Percentiles rank a stretch among this genome's conserved stretches.
Conservation (phyloP, 306 rosid species). For the Castanea crenata region DNA sequence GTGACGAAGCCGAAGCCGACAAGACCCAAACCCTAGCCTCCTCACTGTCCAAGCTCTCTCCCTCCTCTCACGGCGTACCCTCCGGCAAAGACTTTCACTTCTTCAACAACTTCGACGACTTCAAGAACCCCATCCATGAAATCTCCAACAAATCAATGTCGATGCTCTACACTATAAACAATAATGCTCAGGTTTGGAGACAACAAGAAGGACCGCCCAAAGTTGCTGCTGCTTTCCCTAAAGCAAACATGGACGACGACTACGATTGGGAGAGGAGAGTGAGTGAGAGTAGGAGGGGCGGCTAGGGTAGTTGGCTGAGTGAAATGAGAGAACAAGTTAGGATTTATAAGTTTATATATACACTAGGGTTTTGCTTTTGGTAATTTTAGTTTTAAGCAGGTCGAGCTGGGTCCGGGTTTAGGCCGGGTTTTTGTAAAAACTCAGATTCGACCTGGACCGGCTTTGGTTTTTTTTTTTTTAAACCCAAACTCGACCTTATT, state of each 20-base stretch:
- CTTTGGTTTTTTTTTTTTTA: no score
- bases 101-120: slow-evolving; percentile 64
- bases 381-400: no score
- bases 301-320: no score
- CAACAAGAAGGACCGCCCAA: slow-evolving; percentile 1
- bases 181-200: slow-evolving; percentile 68
- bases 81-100: slow-evolving; percentile 64
- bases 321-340: no score
- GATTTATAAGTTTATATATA: no score
- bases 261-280: no score
- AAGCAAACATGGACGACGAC: slow-evolving; percentile 50
- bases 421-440: no score
- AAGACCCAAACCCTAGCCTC: slow-evolving; percentile 43
- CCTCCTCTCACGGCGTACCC: slow-evolving; percentile 61
- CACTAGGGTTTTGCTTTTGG: no score
- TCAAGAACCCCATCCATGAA: slow-evolving; percentile 48
- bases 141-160: slow-evolving; percentile 53
- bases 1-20: slow-evolving; percentile 30
- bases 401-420: no score
- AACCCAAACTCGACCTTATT: no score
- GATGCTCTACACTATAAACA: slow-evolving; percentile 37
- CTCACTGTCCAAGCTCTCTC: slow-evolving; percentile 56
- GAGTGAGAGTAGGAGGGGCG: no score
- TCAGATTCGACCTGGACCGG: no score
- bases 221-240: slow-evolving; percentile 33